Evolutionary conservation across 768 basidiomycete genomes (phyloP).

Genomic region (Symmetrospora coprosmae): DNA sequence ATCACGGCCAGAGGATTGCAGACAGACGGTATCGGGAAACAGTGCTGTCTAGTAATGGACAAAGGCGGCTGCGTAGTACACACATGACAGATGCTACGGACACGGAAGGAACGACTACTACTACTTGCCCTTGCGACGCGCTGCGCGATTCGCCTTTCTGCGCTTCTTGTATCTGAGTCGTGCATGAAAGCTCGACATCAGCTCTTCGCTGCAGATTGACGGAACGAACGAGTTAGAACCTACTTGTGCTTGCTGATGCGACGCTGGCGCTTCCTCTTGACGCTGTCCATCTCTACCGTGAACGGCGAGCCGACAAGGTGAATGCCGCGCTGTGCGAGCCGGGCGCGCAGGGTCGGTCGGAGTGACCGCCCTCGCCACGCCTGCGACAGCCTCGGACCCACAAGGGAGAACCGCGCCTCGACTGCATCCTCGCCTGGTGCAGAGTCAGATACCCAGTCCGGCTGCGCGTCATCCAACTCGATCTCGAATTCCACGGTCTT

Average conservation of each 20-base stretch:
- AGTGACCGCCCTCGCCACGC: constrained; percentile 11
- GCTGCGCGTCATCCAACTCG: neutral
- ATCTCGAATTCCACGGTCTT: neutral
- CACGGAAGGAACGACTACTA: too few species aligned
- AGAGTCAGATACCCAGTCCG: too few species aligned
- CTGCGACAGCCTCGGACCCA: too few species aligned
- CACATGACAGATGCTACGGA: too few species aligned
- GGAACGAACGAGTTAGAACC: neutral
- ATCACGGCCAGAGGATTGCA: too few species aligned
- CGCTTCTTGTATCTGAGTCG: constrained; percentile 14
- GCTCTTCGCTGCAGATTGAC: too few species aligned
- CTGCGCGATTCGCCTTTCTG: constrained; percentile 18
- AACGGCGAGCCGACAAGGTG: neutral
- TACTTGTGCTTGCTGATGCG: constrained; percentile 19
- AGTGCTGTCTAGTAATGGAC: too few species aligned
- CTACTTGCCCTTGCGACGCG: neutral
- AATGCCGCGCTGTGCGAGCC: neutral
- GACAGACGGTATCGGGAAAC: too few species aligned
- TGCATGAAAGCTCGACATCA: neutral
- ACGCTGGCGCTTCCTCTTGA: constrained; percentile 5
- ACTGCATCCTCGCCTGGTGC: too few species aligned
- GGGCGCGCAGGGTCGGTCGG: neutral
- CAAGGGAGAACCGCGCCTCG: too few species aligned
- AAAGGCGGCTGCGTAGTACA: too few species aligned
- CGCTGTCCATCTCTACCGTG: constrained; percentile 5